A percentile compares a stretch with the other conserved stretches of the same genome.
Evolutionary conservation across 805 yeast species (phyloP).

Genomic region (Candida incommunis): DNA sequence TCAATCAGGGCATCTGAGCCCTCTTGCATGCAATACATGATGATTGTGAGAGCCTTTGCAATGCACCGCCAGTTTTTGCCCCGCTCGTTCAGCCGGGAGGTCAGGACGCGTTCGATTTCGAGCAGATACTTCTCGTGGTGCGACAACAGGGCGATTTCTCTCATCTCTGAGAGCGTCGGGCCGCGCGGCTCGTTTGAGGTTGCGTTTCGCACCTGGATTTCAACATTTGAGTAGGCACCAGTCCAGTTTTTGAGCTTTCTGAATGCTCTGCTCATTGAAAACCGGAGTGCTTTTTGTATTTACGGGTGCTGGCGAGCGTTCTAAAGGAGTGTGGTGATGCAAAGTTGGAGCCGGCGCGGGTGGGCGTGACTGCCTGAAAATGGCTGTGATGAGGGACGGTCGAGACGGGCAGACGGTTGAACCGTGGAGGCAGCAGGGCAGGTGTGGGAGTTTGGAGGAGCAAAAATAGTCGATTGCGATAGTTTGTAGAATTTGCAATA

Average conservation of each 20-base stretch:
- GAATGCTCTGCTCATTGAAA: background rate
- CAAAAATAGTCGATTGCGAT: too few relatives aligned
- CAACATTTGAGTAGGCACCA: slow-evolving; percentile 5
- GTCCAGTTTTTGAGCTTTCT: slow-evolving; percentile 2
- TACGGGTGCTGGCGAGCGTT: too few relatives aligned
- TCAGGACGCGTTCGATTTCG: slow-evolving; percentile 11
- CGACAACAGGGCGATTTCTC: slow-evolving; percentile 9
- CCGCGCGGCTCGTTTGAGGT: slow-evolving; percentile 13
- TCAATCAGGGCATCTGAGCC: slow-evolving; percentile 10
- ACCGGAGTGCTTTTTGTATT: too few relatives aligned
- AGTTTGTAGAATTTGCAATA: too few relatives aligned
- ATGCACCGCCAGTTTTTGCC: slow-evolving; percentile 16
- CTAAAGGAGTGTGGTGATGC: too few relatives aligned
- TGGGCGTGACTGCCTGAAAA: too few relatives aligned
- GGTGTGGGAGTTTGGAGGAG: too few relatives aligned
- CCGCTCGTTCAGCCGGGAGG: slow-evolving; percentile 10
- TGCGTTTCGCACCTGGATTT: slow-evolving; percentile 11
- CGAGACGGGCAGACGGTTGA: too few relatives aligned
- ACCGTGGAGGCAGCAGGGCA: too few relatives aligned
- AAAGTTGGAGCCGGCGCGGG: too few relatives aligned
- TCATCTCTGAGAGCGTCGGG: slow-evolving; percentile 13
- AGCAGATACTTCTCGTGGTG: slow-evolving; percentile 8
- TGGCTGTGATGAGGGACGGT: too few relatives aligned
- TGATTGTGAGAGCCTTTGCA: slow-evolving; percentile 14
- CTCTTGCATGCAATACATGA: slow-evolving; percentile 13